A percentile compares a stretch with the other conserved stretches of the same genome.
phyloP scores from a whole-genome alignment of 805 yeast species.

The Wickerhamiella domercqiae region DNA sequence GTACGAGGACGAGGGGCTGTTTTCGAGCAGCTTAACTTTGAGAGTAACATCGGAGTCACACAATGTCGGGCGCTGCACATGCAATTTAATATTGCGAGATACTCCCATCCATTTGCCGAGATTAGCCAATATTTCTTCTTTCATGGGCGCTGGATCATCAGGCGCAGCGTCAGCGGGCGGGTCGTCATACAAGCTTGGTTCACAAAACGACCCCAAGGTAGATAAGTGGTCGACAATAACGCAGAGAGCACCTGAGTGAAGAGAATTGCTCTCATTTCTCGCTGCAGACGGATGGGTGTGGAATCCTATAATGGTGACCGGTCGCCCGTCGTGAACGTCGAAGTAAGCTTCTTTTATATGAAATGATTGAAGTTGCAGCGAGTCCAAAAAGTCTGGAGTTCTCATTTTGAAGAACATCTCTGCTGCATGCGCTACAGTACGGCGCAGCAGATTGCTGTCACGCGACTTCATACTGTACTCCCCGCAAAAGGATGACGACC shows the following conservation, averaged over 20 bases:
- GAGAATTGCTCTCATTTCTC: slow-evolving; percentile 2
- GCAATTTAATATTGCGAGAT: slow-evolving; percentile 13
- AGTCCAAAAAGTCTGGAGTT: slow-evolving; percentile 5
- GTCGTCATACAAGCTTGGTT: slow-evolving; percentile 7
- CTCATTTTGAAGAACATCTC: neutral
- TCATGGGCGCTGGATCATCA: slow-evolving; percentile 1
- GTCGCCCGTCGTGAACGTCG: slow-evolving; percentile 9
- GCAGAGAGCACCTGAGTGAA: slow-evolving; percentile 12
- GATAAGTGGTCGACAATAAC: slow-evolving; percentile 11
- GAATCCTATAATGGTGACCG: slow-evolving; percentile 7
- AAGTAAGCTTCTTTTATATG: slow-evolving; percentile 5
- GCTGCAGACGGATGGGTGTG: slow-evolving; percentile 1
- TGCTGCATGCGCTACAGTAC: neutral
- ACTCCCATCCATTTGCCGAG: slow-evolving; percentile 8
- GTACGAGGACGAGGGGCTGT: slow-evolving; percentile 7
- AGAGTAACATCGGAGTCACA: slow-evolving; percentile 8
- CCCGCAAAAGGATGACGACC: no score
- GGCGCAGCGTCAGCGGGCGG: slow-evolving; percentile 3
- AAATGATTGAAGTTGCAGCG: slow-evolving; percentile 3
- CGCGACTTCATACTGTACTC: neutral
- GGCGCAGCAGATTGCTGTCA: neutral
- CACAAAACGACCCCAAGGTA: slow-evolving; percentile 6
- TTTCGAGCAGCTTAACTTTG: slow-evolving; percentile 10
- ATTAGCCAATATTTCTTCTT: neutral
- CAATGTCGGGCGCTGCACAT: slow-evolving; percentile 8